A percentile compares a stretch with the other conserved stretches of the same genome.
Conservation (phyloP, 352 stramenopile genomes). For the Phytophthora niederhauseri region DNA sequence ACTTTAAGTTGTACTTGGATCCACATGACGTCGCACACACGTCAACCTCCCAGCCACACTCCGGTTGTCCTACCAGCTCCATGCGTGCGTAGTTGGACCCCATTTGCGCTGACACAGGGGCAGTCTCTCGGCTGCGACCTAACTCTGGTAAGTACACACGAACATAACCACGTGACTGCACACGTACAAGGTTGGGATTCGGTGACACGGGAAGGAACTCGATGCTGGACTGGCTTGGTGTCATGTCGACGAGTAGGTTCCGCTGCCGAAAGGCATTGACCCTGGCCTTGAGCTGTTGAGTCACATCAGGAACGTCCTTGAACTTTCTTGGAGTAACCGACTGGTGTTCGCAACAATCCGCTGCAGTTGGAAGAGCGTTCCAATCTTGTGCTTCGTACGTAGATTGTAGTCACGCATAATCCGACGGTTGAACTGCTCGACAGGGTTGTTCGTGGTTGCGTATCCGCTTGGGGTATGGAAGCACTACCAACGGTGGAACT, state of each 20-base stretch:
- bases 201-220: not conserved
- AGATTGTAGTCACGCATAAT: conserved; percentile 3
- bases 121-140: not conserved
- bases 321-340: not conserved
- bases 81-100: conserved; percentile 5
- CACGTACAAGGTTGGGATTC: conserved; percentile 1
- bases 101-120: not conserved
- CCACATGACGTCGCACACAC: not conserved
- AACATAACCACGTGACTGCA: not conserved
- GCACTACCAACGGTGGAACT: not conserved
- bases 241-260: conserved; percentile 1
- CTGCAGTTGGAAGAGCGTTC: not conserved
- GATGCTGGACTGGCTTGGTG: not conserved
- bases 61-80: not conserved
- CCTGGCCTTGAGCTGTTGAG: not conserved
- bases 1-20: conserved; percentile 13
- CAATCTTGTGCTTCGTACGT: conserved; percentile 4
- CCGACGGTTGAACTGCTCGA: not conserved
- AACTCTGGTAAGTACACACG: not conserved
- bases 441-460: not conserved
- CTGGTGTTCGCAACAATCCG: not conserved
- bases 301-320: not conserved
- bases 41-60: not conserved
- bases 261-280: not conserved
- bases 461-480: not conserved